These are phyloP conservation scores for Gossypium raimondii DNA, from an alignment of 345 rosid genomes.

Conservation along the genomic window DNA sequence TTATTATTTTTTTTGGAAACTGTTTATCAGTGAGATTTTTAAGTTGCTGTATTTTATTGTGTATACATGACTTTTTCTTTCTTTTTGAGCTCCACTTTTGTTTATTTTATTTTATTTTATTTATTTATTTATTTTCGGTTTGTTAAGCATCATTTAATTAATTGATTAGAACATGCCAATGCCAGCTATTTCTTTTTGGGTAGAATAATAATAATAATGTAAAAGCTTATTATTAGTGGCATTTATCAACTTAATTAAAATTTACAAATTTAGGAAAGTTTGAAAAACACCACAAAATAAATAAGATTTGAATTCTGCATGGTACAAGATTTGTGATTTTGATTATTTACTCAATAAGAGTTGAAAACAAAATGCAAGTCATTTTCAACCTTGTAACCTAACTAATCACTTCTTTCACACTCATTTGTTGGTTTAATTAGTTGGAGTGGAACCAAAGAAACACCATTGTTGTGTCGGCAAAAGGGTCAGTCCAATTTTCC, in stretches of 20 bases:
- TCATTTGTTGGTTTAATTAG: background rate
- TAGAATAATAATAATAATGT: background rate
- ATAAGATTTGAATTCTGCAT: no score
- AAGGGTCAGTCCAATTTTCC: background rate
- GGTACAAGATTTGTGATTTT: background rate
- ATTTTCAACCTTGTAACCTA: background rate
- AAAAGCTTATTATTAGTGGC: no score
- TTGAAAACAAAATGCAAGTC: background rate
- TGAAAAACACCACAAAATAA: no score
- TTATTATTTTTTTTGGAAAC: background rate
- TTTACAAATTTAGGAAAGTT: no score
- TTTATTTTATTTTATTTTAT: background rate
- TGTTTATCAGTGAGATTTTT: constrained; percentile 17
- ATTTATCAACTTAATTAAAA: no score
- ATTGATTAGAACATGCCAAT: background rate
- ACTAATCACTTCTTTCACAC: background rate
- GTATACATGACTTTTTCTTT: constrained; percentile 22
- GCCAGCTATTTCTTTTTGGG: background rate
- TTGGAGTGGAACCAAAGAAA: background rate
- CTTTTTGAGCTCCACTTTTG: constrained; percentile 8
- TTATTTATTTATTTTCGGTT: background rate
- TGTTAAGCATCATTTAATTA: background rate
- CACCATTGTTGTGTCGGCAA: constrained; percentile 6
- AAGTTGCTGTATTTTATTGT: constrained; percentile 36
- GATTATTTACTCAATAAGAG: background rate